Evolutionary conservation across 257 asterid genomes (phyloP), one percentile per base, ranked within the genome.

Genomic region (Galeopsis tetrahit): DNA sequence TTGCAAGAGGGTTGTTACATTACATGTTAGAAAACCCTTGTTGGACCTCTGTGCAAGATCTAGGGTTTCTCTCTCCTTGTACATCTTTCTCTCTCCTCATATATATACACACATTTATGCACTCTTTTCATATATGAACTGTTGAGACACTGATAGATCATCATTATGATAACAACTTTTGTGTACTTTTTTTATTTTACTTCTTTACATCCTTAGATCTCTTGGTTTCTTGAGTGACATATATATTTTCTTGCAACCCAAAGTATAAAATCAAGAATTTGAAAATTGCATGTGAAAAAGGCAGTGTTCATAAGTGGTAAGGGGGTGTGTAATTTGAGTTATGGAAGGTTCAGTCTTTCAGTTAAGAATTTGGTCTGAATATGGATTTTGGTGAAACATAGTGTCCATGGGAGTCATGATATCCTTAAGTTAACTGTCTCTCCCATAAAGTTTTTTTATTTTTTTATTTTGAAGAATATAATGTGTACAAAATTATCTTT

Each of bases 1-100:
- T 44, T 10, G 51, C 51, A 44, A 10, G n/a, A n/a, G n/a, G n/a
- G n/a, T n/a, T n/a, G n/a, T n/a, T n/a, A n/a, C n/a, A n/a, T 44
- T 13, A 56, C 4, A 21, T 68, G 75, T 68, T 78, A 48, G 60
- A 21, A 53, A 49, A 62, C 66, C 74, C 48, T 49, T 72, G 77
- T 82, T 84, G 83, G 85, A 84, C 86, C 89, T 75, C 87, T 85
- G 87, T 75, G 88, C 85, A 84, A 88, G 84, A 89, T 85, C 93
- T 92, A 92, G 96, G 97, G 96, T 85, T 88, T 78, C 82, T 79
- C 70, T 68, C 53, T 21, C 28, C 28, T 21, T 21, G 28, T 21
- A 21, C 28, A 21, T 21, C 28, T 21, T 21, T 21, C 28, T 63
- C 63, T 28, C 66, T 48, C 63, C 39, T 57, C 73, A 5, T 3